A percentile compares a stretch with the other conserved stretches of the same genome.
phyloP scores from a whole-genome alignment of 202 grass and related monocot genomes.

The Hordeum pubiflorum region DNA sequence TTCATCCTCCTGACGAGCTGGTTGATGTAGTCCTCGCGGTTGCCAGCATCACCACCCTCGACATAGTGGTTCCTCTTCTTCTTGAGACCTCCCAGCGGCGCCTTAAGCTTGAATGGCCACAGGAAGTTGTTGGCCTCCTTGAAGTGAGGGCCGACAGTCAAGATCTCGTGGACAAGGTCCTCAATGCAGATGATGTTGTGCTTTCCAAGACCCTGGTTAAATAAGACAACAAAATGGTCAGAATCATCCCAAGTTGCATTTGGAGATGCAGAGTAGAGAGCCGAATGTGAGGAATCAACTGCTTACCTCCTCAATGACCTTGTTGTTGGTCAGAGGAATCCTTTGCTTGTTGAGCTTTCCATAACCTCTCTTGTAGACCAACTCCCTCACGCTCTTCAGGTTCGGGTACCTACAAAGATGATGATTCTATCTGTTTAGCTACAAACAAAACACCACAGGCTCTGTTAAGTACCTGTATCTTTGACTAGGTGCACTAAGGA shows the following conservation, averaged over 20 bases:
- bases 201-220: conserved; percentile 45
- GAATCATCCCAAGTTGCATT: background rate
- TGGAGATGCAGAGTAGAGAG: background rate
- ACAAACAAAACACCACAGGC: background rate
- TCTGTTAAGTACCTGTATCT: background rate
- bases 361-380: conserved; percentile 88
- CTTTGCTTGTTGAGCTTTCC: conserved; percentile 86
- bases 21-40: conserved; percentile 76
- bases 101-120: conserved; percentile 77
- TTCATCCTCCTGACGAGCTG: conserved; percentile 77
- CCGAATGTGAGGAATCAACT: background rate
- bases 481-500: background rate
- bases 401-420: conserved; percentile 48
- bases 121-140: conserved; percentile 94
- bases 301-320: conserved; percentile 60
- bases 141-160: conserved; percentile 70
- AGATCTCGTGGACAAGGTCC: conserved; percentile 75
- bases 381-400: conserved; percentile 67
- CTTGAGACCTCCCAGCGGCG: conserved; percentile 60
- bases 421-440: background rate
- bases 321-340: conserved; percentile 60
- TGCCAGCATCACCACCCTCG: conserved; percentile 77
- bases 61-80: conserved; percentile 93
- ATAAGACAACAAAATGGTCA: background rate
- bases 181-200: conserved; percentile 68